Evolutionary conservation across 192 early-diverging fungal species (phyloP), one percentile per base, ranked within the genome.

Genomic region (Rhizophagus clarus): DNA sequence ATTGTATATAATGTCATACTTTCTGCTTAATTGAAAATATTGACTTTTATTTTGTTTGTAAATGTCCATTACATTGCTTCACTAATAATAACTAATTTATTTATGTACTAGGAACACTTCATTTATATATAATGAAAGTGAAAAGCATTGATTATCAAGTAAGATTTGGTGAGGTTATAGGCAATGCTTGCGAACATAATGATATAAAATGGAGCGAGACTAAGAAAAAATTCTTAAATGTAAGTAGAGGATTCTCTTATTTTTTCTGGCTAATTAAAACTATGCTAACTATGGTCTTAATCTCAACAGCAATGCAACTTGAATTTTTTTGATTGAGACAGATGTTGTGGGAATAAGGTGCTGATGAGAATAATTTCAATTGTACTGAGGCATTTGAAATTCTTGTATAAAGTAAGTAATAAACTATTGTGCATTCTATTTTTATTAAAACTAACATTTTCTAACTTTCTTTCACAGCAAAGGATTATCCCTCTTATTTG

Each of bases 361-460:
- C 34, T 71, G 31, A 71, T 71, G 69, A 71, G 26, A 71, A 71
- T 3, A 26, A 71, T 71, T 71, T 71, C 40, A 71, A 71, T 37
- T 37, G 32, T 71, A 34, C 34, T 37, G 34, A 71, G 20, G n/a
- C 34, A 12, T 71, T 37, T 34, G 69, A 24, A 26, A 63, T 63
- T 63, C 22, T 63, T 26, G 62, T 63, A 3, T 63, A 63, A 4
- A 63, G 62, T 63, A 63, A 14, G 62, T 63, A 63, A 63, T 24
- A 63, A 63, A 28, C 62, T 8, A 63, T 26, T 26, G 62, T n/a
- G 26, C 26, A 63, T 63, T 63, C 5, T 37, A 37, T 24, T 63
- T 24, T 63, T 63, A 28, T 37, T 3, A 37, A 37, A 37, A 37
- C 5, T 37, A 5, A 37, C 5, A 37, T 37, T 37, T 37, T 37